phyloP scores from a whole-genome alignment of 192 early-diverging fungal genomes.

The Chytriomyces hyalinus region DNA sequence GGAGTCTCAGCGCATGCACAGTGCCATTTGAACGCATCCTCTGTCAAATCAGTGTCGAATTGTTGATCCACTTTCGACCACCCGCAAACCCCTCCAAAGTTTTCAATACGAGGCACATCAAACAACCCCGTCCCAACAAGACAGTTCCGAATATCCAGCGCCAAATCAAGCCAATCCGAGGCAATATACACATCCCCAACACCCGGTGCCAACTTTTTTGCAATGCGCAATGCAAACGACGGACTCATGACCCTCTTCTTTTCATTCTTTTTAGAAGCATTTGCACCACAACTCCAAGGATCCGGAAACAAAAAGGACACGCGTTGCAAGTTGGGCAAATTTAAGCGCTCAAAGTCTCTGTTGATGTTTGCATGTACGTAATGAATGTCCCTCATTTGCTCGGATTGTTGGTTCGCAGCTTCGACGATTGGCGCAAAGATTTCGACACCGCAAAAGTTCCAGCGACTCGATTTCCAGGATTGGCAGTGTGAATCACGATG shows the following conservation, averaged over 20 bases:
- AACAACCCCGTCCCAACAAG: constrained; percentile 32
- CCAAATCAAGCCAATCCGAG: constrained; percentile 38
- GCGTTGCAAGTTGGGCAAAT: constrained; percentile 35
- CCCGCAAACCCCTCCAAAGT: background rate
- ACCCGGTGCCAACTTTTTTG: constrained; percentile 18
- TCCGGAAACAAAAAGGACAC: constrained; percentile 37
- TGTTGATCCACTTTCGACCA: background rate
- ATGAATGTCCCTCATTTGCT: constrained; percentile 16
- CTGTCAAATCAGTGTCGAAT: background rate
- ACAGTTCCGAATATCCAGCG: constrained; percentile 34
- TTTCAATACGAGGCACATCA: constrained; percentile 12
- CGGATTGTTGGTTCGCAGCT: constrained; percentile 6
- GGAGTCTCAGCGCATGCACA: background rate
- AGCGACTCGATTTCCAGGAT: constrained; percentile 8
- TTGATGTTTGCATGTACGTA: constrained; percentile 40
- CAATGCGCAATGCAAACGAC: constrained; percentile 24
- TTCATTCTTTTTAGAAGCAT: constrained; percentile 23
- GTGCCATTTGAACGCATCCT: background rate
- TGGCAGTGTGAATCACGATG: background rate
- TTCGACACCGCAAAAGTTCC: constrained; percentile 42
- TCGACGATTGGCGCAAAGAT: constrained; percentile 35
- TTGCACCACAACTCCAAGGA: constrained; percentile 36
- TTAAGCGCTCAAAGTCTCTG: constrained; percentile 11
- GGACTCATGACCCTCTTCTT: constrained; percentile 38
- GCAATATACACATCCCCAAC: constrained; percentile 38